phyloP scores from a whole-genome alignment of 129 eudicot species.

The Flaveria ramosissima region DNA sequence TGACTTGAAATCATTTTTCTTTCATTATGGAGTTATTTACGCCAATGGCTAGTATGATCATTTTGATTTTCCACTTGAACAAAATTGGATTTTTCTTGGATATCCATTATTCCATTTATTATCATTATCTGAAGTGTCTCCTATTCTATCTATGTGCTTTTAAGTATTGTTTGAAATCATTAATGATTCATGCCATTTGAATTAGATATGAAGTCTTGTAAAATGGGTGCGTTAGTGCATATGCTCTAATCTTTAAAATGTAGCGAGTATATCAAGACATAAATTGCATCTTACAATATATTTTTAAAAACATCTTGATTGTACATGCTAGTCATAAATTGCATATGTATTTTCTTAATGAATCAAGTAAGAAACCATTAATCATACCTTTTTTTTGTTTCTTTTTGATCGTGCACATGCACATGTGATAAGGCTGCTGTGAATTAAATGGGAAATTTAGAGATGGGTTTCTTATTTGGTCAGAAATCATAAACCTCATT shows the following conservation, averaged over 20 bases:
- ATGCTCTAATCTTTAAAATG: slow-evolving; percentile 3
- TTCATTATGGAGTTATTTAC: neutral
- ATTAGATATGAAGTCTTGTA: neutral
- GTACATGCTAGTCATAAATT: neutral
- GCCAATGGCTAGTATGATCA: neutral
- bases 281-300: neutral
- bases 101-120: neutral
- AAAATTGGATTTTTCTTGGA: slow-evolving; percentile 1
- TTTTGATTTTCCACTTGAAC: neutral
- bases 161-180: neutral
- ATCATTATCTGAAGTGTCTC: slow-evolving; percentile 10
- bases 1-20: neutral
- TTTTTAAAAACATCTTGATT: neutral
- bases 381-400: neutral
- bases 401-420: neutral
- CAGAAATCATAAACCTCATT: neutral
- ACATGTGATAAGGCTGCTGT: neutral
- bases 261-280: neutral
- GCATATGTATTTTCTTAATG: neutral
- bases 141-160: neutral
- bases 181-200: neutral
- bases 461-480: neutral
- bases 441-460: neutral
- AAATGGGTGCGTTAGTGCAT: neutral
- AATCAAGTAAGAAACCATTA: neutral